These are phyloP conservation scores for Hanseniaspora opuntiae DNA, from an alignment of 805 yeast species.

Conservation along the genomic window DNA sequence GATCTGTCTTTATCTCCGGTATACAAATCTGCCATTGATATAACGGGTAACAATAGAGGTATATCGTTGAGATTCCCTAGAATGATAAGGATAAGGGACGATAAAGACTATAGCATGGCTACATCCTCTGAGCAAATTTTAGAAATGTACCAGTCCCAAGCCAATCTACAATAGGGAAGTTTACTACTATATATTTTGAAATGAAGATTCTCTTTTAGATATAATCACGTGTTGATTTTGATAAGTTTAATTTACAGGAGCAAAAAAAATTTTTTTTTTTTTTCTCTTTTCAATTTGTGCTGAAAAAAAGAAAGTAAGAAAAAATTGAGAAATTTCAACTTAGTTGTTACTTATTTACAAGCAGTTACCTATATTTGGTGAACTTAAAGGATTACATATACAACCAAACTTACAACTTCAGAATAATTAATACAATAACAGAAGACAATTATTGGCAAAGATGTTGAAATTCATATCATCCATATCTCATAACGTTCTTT, in stretches of 20 bases:
- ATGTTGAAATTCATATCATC: neutral
- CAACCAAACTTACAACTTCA: neutral
- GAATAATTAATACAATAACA: neutral
- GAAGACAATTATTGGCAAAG: neutral
- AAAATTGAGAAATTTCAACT: too few species aligned
- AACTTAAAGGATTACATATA: too few species aligned
- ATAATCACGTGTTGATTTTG: neutral
- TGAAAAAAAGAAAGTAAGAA: too few species aligned
- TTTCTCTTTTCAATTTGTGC: too few species aligned
- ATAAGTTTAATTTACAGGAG: neutral
- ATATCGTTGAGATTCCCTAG: constrained; percentile 81
- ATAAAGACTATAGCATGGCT: constrained; percentile 73
- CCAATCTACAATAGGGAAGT: constrained; percentile 20
- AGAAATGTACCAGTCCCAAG: constrained; percentile 70
- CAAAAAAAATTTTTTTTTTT: too few species aligned
- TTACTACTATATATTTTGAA: neutral
- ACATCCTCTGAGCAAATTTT: constrained; percentile 73
- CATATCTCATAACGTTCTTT: neutral
- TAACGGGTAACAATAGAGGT: constrained; percentile 52
- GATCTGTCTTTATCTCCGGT: constrained; percentile 80
- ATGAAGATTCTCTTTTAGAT: neutral
- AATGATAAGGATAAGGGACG: constrained; percentile 71
- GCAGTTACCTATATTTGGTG: too few species aligned
- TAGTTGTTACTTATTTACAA: too few species aligned
- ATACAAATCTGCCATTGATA: constrained; percentile 68